Evolutionary conservation across 139 green algal species (phyloP).

Genomic region (Micractinium sp.): DNA sequence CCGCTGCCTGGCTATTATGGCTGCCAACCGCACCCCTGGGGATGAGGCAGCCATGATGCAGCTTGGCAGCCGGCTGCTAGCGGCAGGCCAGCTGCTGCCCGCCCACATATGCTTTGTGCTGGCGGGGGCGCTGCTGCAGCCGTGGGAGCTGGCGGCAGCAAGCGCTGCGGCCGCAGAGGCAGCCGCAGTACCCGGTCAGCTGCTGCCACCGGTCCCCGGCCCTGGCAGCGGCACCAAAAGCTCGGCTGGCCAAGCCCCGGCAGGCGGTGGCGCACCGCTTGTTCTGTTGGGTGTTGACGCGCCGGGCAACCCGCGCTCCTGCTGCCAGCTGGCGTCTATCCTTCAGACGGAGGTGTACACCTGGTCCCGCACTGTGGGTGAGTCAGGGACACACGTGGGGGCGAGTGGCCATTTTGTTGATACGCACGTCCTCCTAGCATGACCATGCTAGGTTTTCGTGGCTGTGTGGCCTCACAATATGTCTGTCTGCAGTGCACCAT

Average conservation of each 20-base stretch:
- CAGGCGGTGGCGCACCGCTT: conserved; percentile 28
- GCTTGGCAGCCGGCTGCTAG: conserved; percentile 54
- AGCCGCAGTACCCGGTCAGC: not conserved
- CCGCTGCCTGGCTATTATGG: conserved; percentile 78
- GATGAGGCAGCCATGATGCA: conserved; percentile 62
- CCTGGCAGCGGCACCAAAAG: not conserved
- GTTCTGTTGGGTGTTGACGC: conserved; percentile 71
- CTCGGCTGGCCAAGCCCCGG: not conserved
- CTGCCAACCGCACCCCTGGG: conserved; percentile 58
- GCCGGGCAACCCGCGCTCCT: conserved; percentile 38
- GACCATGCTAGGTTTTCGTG: not conserved
- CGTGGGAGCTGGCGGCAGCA: conserved; percentile 26
- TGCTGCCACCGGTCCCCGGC: too few species aligned
- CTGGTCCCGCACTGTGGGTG: conserved; percentile 62
- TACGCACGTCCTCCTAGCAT: too few species aligned
- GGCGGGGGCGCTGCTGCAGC: conserved; percentile 50
- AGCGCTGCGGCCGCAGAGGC: not conserved
- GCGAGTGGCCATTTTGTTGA: too few species aligned
- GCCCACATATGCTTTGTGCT: conserved; percentile 84
- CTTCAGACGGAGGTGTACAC: conserved; percentile 82
- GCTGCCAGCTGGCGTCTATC: conserved; percentile 49
- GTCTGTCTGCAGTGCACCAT: too few species aligned
- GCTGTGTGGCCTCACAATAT: not conserved
- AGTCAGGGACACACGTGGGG: not conserved
- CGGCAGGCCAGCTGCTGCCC: conserved; percentile 51